Conservation (phyloP, 2,329 filamentous ascomycete species). For the Sclerotinia sclerotiorum region DNA sequence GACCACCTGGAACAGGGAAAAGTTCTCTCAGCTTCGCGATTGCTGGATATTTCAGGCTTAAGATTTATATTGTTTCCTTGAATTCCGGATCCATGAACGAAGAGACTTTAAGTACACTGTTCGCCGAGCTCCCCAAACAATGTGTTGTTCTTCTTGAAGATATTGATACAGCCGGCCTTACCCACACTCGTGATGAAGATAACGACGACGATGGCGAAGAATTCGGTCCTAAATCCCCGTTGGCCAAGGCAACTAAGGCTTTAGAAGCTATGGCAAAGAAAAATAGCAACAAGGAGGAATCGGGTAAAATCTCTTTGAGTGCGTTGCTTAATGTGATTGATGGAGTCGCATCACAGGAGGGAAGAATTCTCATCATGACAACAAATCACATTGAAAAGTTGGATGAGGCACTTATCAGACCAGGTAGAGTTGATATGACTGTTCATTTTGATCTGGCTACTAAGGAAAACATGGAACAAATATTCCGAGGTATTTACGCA, state of each 20-base stretch:
- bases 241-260: not conserved
- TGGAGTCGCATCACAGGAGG: slow-evolving; percentile 64
- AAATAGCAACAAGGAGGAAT: slow-evolving; percentile 9
- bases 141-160: slow-evolving; percentile 76
- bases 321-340: slow-evolving; percentile 70
- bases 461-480: slow-evolving; percentile 35
- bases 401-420: slow-evolving; percentile 60
- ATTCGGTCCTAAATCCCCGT: not conserved
- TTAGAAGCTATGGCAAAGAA: slow-evolving; percentile 44
- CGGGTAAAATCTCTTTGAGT: slow-evolving; percentile 54
- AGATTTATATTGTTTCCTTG: slow-evolving; percentile 63
- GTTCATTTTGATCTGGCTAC: slow-evolving; percentile 50
- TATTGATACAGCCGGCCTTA: slow-evolving; percentile 71
- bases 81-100: slow-evolving; percentile 62
- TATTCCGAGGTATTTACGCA: slow-evolving; percentile 41
- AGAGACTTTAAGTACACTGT: slow-evolving; percentile 63
- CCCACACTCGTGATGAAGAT: slow-evolving; percentile 45
- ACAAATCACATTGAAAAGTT: slow-evolving; percentile 64
- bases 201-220: slow-evolving; percentile 25
- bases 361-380: slow-evolving; percentile 69
- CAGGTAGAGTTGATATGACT: slow-evolving; percentile 61
- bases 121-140: slow-evolving; percentile 64
- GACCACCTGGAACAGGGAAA: slow-evolving; percentile 79
- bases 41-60: slow-evolving; percentile 67
- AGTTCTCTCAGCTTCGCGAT: slow-evolving; percentile 69